Evolutionary conservation across 225 moss, liverwort and hornwort genomes (phyloP).

Genomic region (Neckera pumila): DNA sequence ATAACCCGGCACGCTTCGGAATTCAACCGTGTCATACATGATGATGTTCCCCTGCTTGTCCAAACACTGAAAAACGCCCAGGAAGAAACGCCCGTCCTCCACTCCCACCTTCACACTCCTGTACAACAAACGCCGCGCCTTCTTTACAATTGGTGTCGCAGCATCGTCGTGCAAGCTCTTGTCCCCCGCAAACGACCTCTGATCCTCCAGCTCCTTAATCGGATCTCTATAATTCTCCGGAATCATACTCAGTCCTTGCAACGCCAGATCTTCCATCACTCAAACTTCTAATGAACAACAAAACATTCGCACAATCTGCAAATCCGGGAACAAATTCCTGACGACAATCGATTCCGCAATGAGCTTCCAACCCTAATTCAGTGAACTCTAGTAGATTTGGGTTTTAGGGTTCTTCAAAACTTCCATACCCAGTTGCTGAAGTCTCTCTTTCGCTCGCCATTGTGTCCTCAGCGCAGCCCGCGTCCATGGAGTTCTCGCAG

Average conservation of each 20-base stretch:
- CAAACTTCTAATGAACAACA: background rate
- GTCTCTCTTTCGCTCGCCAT: no score
- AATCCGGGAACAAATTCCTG: background rate
- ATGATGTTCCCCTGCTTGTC: slow-evolving; percentile 63
- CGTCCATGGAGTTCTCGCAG: no score
- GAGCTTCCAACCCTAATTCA: background rate
- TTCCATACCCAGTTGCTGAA: no score
- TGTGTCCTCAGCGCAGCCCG: no score
- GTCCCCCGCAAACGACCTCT: background rate
- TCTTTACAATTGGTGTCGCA: slow-evolving; percentile 20
- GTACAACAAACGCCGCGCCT: slow-evolving; percentile 38
- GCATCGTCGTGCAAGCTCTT: background rate
- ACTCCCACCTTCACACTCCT: slow-evolving; percentile 56
- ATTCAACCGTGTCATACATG: background rate
- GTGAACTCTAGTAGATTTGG: no score
- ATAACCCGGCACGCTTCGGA: slow-evolving; percentile 4
- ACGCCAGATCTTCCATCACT: background rate
- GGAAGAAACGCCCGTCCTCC: slow-evolving; percentile 60
- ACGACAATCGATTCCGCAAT: background rate
- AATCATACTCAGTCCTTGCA: background rate
- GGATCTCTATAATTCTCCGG: background rate
- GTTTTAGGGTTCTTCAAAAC: no score
- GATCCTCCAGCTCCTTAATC: background rate
- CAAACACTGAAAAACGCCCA: slow-evolving; percentile 61
- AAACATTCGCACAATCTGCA: background rate